Conservation (phyloP, 495 filamentous ascomycete species). For the Hypoxylon lienhwacheense region DNA sequence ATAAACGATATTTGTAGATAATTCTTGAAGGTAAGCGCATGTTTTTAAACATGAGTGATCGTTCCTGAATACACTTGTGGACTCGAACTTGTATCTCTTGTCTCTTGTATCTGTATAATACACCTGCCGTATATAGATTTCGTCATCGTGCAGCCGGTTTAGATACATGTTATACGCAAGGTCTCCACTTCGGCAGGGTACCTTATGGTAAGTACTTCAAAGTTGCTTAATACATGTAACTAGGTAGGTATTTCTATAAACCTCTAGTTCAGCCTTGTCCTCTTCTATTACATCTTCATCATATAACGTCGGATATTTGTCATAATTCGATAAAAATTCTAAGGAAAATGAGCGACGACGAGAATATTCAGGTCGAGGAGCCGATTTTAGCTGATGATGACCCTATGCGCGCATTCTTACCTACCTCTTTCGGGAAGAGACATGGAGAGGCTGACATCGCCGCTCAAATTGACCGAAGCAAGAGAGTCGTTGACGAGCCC, state of each 20-base stretch:
- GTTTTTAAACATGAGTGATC: too few relatives aligned
- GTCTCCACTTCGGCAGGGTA: neutral
- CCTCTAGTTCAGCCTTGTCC: conserved; percentile 14
- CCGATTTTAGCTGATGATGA: conserved; percentile 62
- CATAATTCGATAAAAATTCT: neutral
- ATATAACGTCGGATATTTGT: conserved; percentile 2
- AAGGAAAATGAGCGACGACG: conserved; percentile 57
- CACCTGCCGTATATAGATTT: too few relatives aligned
- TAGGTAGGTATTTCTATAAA: neutral
- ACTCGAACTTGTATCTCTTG: too few relatives aligned
- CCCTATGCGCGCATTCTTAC: conserved; percentile 78
- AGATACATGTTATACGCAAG: neutral
- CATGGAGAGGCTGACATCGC: conserved; percentile 70
- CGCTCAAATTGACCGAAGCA: conserved; percentile 76
- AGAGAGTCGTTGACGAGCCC: conserved; percentile 52
- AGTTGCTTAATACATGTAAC: neutral
- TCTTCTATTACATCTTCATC: conserved; percentile 4
- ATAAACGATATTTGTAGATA: too few relatives aligned
- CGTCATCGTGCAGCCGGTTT: conserved; percentile 25
- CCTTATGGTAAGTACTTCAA: neutral
- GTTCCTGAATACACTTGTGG: too few relatives aligned
- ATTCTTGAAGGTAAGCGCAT: too few relatives aligned
- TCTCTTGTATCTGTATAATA: too few relatives aligned
- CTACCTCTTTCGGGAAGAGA: conserved; percentile 84
- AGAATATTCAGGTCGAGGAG: conserved; percentile 61